Evolutionary conservation across 108 stramenopile genomes (phyloP), one percentile per base, ranked within the genome.

Genomic region (Bacterosira constricta): DNA sequence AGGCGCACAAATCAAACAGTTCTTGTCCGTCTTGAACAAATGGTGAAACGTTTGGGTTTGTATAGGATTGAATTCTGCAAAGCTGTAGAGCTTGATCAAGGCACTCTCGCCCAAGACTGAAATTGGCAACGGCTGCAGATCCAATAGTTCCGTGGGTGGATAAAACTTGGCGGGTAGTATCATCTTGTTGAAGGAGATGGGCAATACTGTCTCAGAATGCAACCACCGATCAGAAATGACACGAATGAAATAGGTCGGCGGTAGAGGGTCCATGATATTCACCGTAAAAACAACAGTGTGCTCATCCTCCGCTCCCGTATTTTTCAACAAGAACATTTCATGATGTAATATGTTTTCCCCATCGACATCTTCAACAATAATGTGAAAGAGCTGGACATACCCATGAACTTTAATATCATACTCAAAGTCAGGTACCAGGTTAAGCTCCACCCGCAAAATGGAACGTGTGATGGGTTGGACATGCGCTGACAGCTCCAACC

Each of bases 1-100:
- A 7, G 99, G 95, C 12, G 98, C 96, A 68, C 97, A 98, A 21
- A 99, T 91, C 38, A 99, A 81, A 57, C 88, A 89, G 56, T 96
- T 96, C 26, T 83, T 83, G 68, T 95, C 94, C 6, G 86, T 91
- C 70, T 96, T 92, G 86, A 95, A 97, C 13, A 99, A 80, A 55
- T 95, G 94, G 63, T 93, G 86, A 69, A 98, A 98, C 30, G 90
- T 85, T 78, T 99, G 99, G 26, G 99, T 99, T 86, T 99, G 99
- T 38, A 99, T 90, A 8, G 97, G 93, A 73, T 99, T 99, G 93
- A 99, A 97, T 69, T 87, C 86, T 45, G 77, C 67, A 67, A 92
- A 85, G 25, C 62, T 73, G 67, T 85, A 90, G 8, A 90, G 62
- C 69, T 89, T 87, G 59, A 74, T 72, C 13, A 97, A 76, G n/a